These are phyloP conservation scores for Penicillium aurantiogriseum DNA, from an alignment of 2,329 filamentous ascomycete species.

Conservation along the genomic window DNA sequence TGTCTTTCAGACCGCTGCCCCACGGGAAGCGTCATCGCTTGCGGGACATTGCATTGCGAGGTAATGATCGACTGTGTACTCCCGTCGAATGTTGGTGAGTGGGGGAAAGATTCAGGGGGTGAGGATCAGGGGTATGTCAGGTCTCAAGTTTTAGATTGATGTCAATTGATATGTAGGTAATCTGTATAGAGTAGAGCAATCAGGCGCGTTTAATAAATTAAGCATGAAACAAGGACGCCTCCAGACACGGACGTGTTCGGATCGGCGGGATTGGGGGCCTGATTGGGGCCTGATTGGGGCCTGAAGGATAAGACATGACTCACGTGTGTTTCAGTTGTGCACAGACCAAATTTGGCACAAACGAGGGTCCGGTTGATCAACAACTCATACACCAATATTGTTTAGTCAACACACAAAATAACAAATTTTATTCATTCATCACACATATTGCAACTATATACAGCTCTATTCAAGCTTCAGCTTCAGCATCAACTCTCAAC, in stretches of 20 bases:
- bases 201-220: conserved; percentile 1
- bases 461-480: neutral
- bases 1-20: conserved; percentile 18
- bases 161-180: too few species aligned
- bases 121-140: conserved; percentile 5
- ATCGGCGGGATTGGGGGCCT: neutral
- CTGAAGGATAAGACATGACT: neutral
- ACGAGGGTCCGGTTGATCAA: neutral
- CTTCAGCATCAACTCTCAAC: neutral
- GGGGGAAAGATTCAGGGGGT: conserved; percentile 13
- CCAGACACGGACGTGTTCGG: neutral
- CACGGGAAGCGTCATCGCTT: conserved; percentile 26
- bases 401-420: neutral
- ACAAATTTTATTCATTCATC: neutral
- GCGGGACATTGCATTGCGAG: conserved; percentile 15
- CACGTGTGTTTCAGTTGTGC: neutral
- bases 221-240: conserved; percentile 1
- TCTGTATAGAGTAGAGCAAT: neutral
- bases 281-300: neutral
- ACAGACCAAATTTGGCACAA: neutral
- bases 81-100: neutral
- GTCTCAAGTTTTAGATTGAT: neutral
- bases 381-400: neutral
- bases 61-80: conserved; percentile 21
- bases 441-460: neutral